Conservation (phyloP, 805 yeast species). For the Groenewaldozyma salmanticensis region DNA sequence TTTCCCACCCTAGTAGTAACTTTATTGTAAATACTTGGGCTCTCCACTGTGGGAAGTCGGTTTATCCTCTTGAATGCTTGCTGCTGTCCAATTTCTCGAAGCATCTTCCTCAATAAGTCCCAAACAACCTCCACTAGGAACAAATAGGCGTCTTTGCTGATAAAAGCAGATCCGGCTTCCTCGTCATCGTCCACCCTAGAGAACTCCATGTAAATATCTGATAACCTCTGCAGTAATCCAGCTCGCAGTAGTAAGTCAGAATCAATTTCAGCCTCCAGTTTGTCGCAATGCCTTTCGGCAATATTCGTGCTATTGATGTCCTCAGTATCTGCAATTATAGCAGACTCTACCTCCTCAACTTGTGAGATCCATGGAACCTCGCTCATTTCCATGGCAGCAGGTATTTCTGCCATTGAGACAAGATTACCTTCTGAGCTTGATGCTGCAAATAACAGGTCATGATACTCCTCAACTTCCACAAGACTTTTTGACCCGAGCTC, state of each 20-base stretch:
- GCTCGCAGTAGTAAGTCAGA: background rate
- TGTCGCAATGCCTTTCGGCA: background rate
- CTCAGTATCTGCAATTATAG: background rate
- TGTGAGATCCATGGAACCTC: constrained; percentile 15
- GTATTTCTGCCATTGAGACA: constrained; percentile 14
- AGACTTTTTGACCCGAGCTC: constrained; percentile 17
- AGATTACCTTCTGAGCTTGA: background rate
- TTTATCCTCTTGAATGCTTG: too few species aligned
- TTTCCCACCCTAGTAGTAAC: too few species aligned
- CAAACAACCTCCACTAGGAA: too few species aligned
- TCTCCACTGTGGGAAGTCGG: too few species aligned
- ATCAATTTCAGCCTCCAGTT: background rate
- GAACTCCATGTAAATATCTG: background rate
- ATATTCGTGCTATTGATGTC: background rate
- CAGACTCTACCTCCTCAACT: constrained; percentile 13
- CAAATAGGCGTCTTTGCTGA: too few species aligned
- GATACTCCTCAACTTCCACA: constrained; percentile 19
- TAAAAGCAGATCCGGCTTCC: too few species aligned
- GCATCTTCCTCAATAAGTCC: too few species aligned
- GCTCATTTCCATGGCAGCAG: constrained; percentile 19
- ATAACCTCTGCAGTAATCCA: background rate
- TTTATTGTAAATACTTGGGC: too few species aligned
- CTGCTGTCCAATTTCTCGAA: too few species aligned
- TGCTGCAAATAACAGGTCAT: constrained; percentile 11
- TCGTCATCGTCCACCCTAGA: too few species aligned